These are phyloP conservation scores for Clitopilus passeckerianus DNA, from an alignment of 768 basidiomycete genomes.

Conservation along the genomic window DNA sequence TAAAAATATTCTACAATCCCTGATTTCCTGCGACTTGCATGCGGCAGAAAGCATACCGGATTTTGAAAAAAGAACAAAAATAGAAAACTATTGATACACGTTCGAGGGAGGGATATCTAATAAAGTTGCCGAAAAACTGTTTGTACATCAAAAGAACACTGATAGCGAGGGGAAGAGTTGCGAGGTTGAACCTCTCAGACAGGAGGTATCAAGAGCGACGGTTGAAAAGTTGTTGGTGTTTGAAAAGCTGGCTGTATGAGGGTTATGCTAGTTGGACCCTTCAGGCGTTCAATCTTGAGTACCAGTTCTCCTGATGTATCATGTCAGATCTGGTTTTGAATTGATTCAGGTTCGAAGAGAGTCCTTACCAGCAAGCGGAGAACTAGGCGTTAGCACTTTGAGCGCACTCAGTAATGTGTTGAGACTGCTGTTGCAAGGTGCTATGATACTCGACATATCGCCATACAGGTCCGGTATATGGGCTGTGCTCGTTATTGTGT, in stretches of 20 bases:
- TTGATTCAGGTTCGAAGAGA: background rate
- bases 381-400: constrained; percentile 10
- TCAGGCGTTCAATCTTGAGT: background rate
- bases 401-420: constrained; percentile 11
- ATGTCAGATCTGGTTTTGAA: background rate
- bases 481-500: constrained; percentile 5
- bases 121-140: background rate
- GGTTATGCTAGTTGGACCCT: background rate
- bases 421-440: constrained; percentile 6
- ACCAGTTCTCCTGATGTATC: background rate
- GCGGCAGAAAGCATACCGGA: background rate
- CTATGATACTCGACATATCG: constrained; percentile 4
- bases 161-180: background rate
- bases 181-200: background rate
- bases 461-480: constrained; percentile 2
- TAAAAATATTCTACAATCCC: background rate
- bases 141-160: background rate
- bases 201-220: background rate
- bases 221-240: background rate
- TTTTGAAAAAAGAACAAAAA: background rate
- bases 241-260: background rate
- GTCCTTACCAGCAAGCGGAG: constrained; percentile 11
- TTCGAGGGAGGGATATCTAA: background rate
- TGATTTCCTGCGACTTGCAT: background rate
- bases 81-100: background rate